These are phyloP conservation scores for Lagerstroemia fauriei DNA, from an alignment of 441 rosid species.

Conservation along the genomic window DNA sequence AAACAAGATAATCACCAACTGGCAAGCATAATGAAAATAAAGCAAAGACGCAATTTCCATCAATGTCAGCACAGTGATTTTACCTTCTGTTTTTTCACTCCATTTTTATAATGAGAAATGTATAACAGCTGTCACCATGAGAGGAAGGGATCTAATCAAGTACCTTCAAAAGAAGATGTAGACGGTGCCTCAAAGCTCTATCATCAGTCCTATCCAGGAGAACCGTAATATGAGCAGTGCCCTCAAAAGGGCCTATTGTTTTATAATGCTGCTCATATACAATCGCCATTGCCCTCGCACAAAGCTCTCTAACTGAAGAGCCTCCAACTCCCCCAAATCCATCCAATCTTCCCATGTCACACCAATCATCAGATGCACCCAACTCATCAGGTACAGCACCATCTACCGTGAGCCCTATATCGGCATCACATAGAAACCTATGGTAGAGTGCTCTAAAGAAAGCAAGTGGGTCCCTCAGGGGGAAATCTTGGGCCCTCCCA, in stretches of 20 bases:
- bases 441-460: slow-evolving; percentile 98
- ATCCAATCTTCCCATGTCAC: slow-evolving; percentile 97
- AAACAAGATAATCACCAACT: not conserved
- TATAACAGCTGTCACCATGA: not conserved
- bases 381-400: slow-evolving; percentile 95
- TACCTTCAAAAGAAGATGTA: slow-evolving; percentile 93
- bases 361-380: slow-evolving; percentile 98
- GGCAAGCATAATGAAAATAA: not conserved
- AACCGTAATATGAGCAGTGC: slow-evolving; percentile 89
- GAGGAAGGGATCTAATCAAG: not conserved
- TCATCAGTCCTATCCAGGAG: slow-evolving; percentile 95
- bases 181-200: slow-evolving; percentile 97
- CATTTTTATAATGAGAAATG: not conserved
- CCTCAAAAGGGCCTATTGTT: slow-evolving; percentile 90
- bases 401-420: slow-evolving; percentile 90
- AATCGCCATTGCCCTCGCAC: slow-evolving; percentile 99
- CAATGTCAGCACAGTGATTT: not conserved
- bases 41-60: not conserved
- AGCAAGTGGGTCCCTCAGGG: slow-evolving; percentile 94
- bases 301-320: slow-evolving; percentile 96
- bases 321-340: slow-evolving; percentile 99
- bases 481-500: slow-evolving; percentile 97
- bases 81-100: not conserved
- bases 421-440: slow-evolving; percentile 97
- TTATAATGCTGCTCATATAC: slow-evolving; percentile 93